Evolutionary conservation across 805 yeast genomes (phyloP).

Genomic region (Candida oleophila): DNA sequence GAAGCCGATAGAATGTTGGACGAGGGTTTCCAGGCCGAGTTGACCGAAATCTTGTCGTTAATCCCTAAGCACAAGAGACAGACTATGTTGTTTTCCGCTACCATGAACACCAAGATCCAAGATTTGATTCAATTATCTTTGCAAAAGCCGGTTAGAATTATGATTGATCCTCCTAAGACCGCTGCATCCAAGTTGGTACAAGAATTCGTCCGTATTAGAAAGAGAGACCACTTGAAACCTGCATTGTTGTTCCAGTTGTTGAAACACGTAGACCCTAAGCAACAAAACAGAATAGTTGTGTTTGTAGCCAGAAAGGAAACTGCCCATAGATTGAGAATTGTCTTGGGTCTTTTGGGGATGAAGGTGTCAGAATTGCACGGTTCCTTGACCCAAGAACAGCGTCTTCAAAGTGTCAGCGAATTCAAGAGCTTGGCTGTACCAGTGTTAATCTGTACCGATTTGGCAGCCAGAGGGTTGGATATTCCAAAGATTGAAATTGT

Average conservation of each 20-base stretch:
- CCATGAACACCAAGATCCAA: slow-evolving; percentile 93
- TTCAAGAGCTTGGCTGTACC: slow-evolving; percentile 85
- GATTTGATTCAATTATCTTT: slow-evolving; percentile 84
- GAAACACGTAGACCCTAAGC: slow-evolving; percentile 59
- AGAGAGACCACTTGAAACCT: slow-evolving; percentile 80
- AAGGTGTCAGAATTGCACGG: slow-evolving; percentile 82
- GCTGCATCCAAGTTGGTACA: slow-evolving; percentile 89
- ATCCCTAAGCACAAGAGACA: slow-evolving; percentile 87
- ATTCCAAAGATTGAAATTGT: slow-evolving; percentile 96
- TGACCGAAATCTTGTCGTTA: slow-evolving; percentile 83
- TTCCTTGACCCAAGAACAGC: slow-evolving; percentile 86
- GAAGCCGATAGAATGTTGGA: slow-evolving; percentile 99
- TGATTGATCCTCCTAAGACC: slow-evolving; percentile 96
- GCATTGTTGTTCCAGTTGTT: slow-evolving; percentile 76
- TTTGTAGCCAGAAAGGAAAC: slow-evolving; percentile 89
- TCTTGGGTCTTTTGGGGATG: slow-evolving; percentile 71
- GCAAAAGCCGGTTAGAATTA: slow-evolving; percentile 86
- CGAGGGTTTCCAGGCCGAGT: slow-evolving; percentile 96
- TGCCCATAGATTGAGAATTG: slow-evolving; percentile 82
- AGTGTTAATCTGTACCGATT: slow-evolving; percentile 89
- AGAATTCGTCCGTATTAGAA: slow-evolving; percentile 92
- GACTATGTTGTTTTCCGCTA: slow-evolving; percentile 92
- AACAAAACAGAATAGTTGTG: slow-evolving; percentile 75
- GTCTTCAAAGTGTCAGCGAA: slow-evolving; percentile 77
- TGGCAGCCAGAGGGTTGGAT: slow-evolving; percentile 99